Conservation (phyloP, 2,329 filamentous ascomycete genomes). For the Colletotrichum scovillei region DNA sequence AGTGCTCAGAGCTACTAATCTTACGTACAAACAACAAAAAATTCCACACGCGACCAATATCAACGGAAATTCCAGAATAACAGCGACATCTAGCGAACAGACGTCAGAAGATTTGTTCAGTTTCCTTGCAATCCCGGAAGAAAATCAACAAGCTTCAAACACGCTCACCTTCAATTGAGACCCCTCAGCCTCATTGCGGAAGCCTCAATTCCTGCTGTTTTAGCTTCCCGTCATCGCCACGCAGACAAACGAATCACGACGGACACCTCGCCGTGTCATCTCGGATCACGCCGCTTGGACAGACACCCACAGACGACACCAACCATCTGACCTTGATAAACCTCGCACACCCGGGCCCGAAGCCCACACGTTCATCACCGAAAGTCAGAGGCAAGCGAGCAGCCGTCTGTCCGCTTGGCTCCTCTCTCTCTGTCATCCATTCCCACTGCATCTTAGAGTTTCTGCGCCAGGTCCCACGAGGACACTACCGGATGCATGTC, state of each 20-base stretch:
- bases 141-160: conserved; percentile 16
- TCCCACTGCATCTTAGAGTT: background rate
- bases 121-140: background rate
- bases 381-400: background rate
- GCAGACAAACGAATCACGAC: conserved; percentile 2
- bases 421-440: conserved; percentile 4
- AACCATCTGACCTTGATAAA: conserved; percentile 31
- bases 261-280: conserved; percentile 8
- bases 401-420: background rate
- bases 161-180: conserved; percentile 25
- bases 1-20: background rate
- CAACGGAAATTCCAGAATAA: background rate
- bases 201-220: conserved; percentile 19
- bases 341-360: conserved; percentile 28
- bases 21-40: conserved; percentile 1
- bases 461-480: conserved; percentile 30
- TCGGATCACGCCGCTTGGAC: conserved; percentile 32
- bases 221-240: conserved; percentile 27
- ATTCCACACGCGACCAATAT: background rate
- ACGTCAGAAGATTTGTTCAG: conserved; percentile 13
- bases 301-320: conserved; percentile 21
- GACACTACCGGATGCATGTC: conserved; percentile 49
- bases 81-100: conserved; percentile 9
- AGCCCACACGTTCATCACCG: conserved; percentile 18
- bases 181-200: conserved; percentile 28